phyloP scores from a whole-genome alignment of 1,139 yeast genomes.

The Sugiyamaella castrensis region DNA sequence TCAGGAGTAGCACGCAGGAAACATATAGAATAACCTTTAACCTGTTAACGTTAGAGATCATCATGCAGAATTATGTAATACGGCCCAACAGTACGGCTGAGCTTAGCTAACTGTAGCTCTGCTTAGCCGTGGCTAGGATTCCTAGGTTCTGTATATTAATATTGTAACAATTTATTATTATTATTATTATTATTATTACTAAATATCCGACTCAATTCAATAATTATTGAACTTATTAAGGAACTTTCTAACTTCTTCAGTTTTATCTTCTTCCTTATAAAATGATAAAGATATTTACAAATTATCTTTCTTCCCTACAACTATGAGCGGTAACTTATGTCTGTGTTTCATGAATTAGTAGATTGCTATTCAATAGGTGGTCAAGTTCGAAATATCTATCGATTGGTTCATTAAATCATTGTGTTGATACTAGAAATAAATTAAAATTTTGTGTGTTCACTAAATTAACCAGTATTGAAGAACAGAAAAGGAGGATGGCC shows the following conservation, averaged over 20 bases:
- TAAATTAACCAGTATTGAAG: slow-evolving; percentile 49
- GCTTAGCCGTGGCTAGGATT: no score
- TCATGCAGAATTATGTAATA: no score
- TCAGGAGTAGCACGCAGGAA: no score
- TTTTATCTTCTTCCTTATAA: not conserved
- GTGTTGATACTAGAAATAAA: slow-evolving; percentile 68
- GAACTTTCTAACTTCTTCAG: slow-evolving; percentile 3
- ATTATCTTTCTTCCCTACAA: slow-evolving; percentile 33
- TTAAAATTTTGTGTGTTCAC: slow-evolving; percentile 76
- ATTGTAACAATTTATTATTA: no score
- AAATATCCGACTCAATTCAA: no score
- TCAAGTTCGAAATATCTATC: slow-evolving; percentile 73
- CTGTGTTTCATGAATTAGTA: slow-evolving; percentile 82
- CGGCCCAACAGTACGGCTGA: no score
- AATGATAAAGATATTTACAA: slow-evolving; percentile 2
- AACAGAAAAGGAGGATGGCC: slow-evolving; percentile 52
- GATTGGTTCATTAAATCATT: slow-evolving; percentile 74
- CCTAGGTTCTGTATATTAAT: no score
- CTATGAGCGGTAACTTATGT: slow-evolving; percentile 66
- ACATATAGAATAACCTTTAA: no score
- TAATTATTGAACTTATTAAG: slow-evolving; percentile 9
- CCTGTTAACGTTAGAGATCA: no score
- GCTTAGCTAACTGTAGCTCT: no score
- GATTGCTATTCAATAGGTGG: slow-evolving; percentile 90
- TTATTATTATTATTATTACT: no score